Base-by-base conservation (phyloP, 2,329 filamentous ascomycete genomes). In the Stagonosporopsis rhizophila region DNA sequence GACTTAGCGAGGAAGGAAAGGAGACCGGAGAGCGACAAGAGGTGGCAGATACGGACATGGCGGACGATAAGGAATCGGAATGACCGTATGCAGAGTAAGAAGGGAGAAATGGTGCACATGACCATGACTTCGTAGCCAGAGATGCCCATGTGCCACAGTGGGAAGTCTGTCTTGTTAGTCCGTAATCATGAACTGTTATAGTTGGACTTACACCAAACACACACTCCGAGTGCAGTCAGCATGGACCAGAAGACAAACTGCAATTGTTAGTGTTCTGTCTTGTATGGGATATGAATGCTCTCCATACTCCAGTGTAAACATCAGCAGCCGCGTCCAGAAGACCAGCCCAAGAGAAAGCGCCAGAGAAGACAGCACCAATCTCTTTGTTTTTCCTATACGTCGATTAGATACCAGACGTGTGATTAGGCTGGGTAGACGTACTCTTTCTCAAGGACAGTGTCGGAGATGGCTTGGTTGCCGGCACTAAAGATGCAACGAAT, bases 81-180 rank as follows among this genome's bases (percentile, higher is more conserved):
- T 1, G 87, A 81, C 42, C 83, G 83, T 60, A 92, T 88, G 20
- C 83, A 87, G 39, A 99, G 86, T 19, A 98, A 76, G 35, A 93
- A 81, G 0, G 95, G 95, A 4, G 93, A 90, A 47, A 94, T 77
- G 3, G 91, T 94, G 45, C 85, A 86, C 87, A 98, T 89, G 70
- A 99, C 88, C 64, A 96, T 83, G 39, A 88, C 89, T 78, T 99
- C 95, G 72, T 95, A 99, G 60, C 95, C 95, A 4, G 94, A 98
- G 58, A 99, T 96, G 25, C 95, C 95, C 95, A 99, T 99, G 75
- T 97, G 87, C 95, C 95, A 99, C 11, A 99, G 85, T 14, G 95
- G 95, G 75, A 99, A 99, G 77, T 96, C 89, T 92, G 60, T 20
- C 2, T 32, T 15, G 54, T 74, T 44, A 72, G 69, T 30, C 30